These are phyloP conservation scores for Amanita pseudoporphyria DNA, from an alignment of 768 basidiomycete species.

Conservation along the genomic window DNA sequence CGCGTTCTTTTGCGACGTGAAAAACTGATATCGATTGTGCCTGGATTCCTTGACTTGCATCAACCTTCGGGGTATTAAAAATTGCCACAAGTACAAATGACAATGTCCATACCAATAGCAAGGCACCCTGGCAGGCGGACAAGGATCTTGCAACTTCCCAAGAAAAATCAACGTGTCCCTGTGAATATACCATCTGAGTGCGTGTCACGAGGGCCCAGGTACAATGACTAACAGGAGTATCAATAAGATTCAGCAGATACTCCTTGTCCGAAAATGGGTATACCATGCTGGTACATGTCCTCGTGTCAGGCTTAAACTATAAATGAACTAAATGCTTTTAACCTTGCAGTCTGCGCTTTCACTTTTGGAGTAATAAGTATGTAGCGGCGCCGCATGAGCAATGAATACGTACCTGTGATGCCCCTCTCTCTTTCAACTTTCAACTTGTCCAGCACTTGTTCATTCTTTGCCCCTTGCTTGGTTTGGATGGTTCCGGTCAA, in stretches of 20 bases:
- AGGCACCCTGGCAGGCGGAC: slow-evolving; percentile 88
- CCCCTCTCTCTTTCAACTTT: slow-evolving; percentile 97
- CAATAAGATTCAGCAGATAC: slow-evolving; percentile 88
- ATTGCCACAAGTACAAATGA: neutral
- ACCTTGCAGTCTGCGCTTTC: slow-evolving; percentile 94
- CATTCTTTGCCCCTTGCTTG: slow-evolving; percentile 55
- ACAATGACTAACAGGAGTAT: slow-evolving; percentile 65
- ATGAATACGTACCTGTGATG: slow-evolving; percentile 63
- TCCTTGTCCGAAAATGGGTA: slow-evolving; percentile 41
- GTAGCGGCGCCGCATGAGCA: slow-evolving; percentile 4
- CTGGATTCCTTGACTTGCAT: slow-evolving; percentile 96
- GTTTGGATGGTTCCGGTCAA: slow-evolving; percentile 80
- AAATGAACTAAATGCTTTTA: neutral
- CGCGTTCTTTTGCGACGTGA: slow-evolving; percentile 75
- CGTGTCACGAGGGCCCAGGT: neutral
- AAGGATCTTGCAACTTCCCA: slow-evolving; percentile 94
- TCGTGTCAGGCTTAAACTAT: slow-evolving; percentile 4
- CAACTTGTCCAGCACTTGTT: slow-evolving; percentile 85
- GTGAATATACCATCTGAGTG: slow-evolving; percentile 2
- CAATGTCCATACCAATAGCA: slow-evolving; percentile 35
- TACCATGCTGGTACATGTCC: slow-evolving; percentile 55
- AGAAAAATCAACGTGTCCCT: slow-evolving; percentile 97
- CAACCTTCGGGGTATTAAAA: slow-evolving; percentile 45
- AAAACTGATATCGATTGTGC: slow-evolving; percentile 96
- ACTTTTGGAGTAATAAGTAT: slow-evolving; percentile 34